Evolutionary conservation across 768 basidiomycete genomes (phyloP), one percentile per base, ranked within the genome.

Genomic region (Lactarius pseudohatsudake): DNA sequence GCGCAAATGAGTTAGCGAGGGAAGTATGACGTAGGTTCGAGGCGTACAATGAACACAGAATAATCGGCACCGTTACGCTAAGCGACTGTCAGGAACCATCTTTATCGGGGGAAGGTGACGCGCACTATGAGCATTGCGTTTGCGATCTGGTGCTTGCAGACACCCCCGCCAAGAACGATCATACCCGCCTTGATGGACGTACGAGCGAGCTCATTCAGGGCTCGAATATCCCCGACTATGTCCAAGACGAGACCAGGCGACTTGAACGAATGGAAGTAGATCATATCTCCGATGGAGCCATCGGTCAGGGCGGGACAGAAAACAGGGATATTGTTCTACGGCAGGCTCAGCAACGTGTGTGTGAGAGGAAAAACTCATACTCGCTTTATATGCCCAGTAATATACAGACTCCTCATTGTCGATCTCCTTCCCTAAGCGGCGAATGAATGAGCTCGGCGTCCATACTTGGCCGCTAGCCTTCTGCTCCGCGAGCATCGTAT

Each of bases 61-160:
- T 86, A 98, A 76, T 99, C 97, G 10, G 97, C 97, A 10, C 97
- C 97, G 74, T 99, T 99, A 38, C 97, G 86, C 97, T 98, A 74
- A 28, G 34, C 57, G 55, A 20, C 22, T 11, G 47, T 64, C 69
- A 28, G 69, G 61, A 45, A 70, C 30, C 26, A 10, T 40, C 65
- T 38, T 67, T 62, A 65, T 61, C 22, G 67, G 18, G n/a, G 40
- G 20, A 64, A 10, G 54, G 55, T 13, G 28, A 70, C 85, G 77
- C 65, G 38, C 77, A 98, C 96, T 74, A 99, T 97, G 28, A 99
- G 81, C 97, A 99, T 98, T 1, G 96, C 95, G 74, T 99, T 99
- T n/a, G 96, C 96, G 64, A 99, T 97, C 75, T 99, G 97, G 75
- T 99, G 97, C 76, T 99, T 99, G 80, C 96, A 98, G 11, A 99